Evolutionary conservation across 225 moss, liverwort and hornwort genomes (phyloP).

Genomic region (Marchantia paleacea): DNA sequence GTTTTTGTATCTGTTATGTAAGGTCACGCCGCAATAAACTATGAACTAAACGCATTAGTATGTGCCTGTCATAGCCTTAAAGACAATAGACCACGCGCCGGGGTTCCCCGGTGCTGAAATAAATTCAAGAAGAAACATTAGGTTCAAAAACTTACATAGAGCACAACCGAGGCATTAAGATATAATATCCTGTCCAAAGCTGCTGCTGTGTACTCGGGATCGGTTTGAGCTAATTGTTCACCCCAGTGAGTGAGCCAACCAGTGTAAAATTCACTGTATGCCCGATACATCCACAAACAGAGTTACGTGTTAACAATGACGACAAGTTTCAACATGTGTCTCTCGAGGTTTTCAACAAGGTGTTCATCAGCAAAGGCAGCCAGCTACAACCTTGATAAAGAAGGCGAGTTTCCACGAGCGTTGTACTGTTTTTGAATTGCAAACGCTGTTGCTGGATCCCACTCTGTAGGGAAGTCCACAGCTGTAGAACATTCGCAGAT

Average conservation of each 20-base stretch:
- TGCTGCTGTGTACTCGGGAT: conserved; percentile 50
- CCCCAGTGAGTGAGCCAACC: conserved; percentile 94
- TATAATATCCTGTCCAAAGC: conserved; percentile 51
- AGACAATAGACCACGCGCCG: too few species aligned
- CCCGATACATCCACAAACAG: conserved; percentile 4
- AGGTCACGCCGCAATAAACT: not conserved
- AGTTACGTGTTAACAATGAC: not conserved
- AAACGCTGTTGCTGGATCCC: conserved; percentile 68
- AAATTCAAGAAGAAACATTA: not conserved
- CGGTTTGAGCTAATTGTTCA: conserved; percentile 58
- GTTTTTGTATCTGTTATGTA: not conserved
- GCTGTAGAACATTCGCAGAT: conserved; percentile 38
- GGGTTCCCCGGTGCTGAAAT: too few species aligned
- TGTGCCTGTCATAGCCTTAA: too few species aligned
- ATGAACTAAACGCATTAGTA: too few species aligned
- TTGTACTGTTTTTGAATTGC: conserved; percentile 62
- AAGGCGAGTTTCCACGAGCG: conserved; percentile 61
- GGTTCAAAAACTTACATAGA: conserved; percentile 53
- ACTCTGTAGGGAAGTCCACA: conserved; percentile 71
- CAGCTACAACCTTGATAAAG: conserved; percentile 47
- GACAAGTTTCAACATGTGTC: not conserved
- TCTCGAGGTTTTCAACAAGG: not conserved
- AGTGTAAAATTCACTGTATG: conserved; percentile 78
- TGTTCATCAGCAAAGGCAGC: conserved; percentile 2
- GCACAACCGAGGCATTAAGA: conserved; percentile 78